These are phyloP conservation scores for Collybia sordida DNA, from an alignment of 768 basidiomycete species.

Conservation along the genomic window DNA sequence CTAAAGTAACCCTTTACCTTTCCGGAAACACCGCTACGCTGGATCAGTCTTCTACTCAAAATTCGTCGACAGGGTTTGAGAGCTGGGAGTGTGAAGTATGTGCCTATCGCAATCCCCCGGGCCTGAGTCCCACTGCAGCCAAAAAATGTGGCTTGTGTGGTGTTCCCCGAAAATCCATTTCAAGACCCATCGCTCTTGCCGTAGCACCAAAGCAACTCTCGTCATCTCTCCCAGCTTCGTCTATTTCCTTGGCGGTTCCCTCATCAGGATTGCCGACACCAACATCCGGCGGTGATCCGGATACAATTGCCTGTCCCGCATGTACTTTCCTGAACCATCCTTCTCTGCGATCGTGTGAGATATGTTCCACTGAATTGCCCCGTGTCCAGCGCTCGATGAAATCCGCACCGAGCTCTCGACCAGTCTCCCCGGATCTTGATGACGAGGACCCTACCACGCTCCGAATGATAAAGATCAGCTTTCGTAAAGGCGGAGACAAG, in stretches of 20 bases:
- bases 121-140: constrained; percentile 65
- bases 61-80: constrained; percentile 35
- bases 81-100: constrained; percentile 92
- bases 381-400: constrained; percentile 34
- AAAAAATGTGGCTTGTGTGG: constrained; percentile 83
- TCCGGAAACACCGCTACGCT: constrained; percentile 26
- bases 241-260: constrained; percentile 28
- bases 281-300: constrained; percentile 25
- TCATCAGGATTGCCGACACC: constrained; percentile 34
- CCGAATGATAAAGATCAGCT: constrained; percentile 77
- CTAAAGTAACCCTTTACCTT: constrained; percentile 84
- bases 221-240: constrained; percentile 41
- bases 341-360: constrained; percentile 74
- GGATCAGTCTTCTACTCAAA: constrained; percentile 20
- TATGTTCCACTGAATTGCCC: constrained; percentile 76
- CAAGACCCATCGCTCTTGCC: constrained; percentile 21
- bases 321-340: constrained; percentile 94
- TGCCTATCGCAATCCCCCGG: constrained; percentile 77
- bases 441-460: constrained; percentile 33
- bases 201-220: constrained; percentile 26
- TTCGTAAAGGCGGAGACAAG: constrained; percentile 89
- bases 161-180: constrained; percentile 53
- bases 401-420: constrained; percentile 68
- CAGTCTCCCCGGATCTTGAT: constrained; percentile 48
- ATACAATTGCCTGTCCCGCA: constrained; percentile 66